These are phyloP conservation scores for Cyberlindnera xylosilytica DNA, from an alignment of 805 yeast genomes.

Conservation along the genomic window DNA sequence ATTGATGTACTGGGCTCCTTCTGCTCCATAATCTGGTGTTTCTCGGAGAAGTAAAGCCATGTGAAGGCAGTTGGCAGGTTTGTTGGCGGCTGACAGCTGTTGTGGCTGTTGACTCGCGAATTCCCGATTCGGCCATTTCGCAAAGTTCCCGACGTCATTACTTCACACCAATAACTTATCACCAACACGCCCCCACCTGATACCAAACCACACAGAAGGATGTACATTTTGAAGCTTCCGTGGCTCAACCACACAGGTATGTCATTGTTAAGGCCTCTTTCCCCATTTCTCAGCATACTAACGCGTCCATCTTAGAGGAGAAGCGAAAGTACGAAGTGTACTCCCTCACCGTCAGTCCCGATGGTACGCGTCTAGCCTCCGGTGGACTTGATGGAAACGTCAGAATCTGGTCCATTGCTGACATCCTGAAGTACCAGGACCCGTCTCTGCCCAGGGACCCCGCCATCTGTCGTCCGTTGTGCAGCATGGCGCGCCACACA, in stretches of 20 bases:
- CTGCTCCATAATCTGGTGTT: too few relatives aligned
- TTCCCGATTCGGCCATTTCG: too few relatives aligned
- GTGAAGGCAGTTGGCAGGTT: too few relatives aligned
- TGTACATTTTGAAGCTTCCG: slow-evolving; percentile 67
- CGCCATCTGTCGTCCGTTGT: slow-evolving; percentile 53
- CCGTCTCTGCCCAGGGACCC: slow-evolving; percentile 27
- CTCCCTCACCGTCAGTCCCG: slow-evolving; percentile 75
- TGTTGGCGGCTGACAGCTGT: too few relatives aligned
- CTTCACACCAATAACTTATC: too few relatives aligned
- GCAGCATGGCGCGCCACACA: slow-evolving; percentile 91
- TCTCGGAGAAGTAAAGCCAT: too few relatives aligned
- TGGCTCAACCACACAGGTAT: slow-evolving; percentile 63
- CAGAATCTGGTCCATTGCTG: slow-evolving; percentile 76
- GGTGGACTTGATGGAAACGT: slow-evolving; percentile 95
- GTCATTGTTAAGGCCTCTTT: slow-evolving; percentile 13
- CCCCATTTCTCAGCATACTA: background rate
- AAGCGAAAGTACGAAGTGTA: slow-evolving; percentile 80
- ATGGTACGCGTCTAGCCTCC: slow-evolving; percentile 82
- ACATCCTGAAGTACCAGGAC: slow-evolving; percentile 40
- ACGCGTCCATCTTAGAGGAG: slow-evolving; percentile 50
- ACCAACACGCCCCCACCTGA: too few relatives aligned
- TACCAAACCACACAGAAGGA: slow-evolving; percentile 27
- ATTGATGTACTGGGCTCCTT: background rate
- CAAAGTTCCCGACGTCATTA: too few relatives aligned
- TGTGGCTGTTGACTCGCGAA: too few relatives aligned